Conservation (phyloP, 139 green algal species). For the Chlamydomonas sp. region DNA sequence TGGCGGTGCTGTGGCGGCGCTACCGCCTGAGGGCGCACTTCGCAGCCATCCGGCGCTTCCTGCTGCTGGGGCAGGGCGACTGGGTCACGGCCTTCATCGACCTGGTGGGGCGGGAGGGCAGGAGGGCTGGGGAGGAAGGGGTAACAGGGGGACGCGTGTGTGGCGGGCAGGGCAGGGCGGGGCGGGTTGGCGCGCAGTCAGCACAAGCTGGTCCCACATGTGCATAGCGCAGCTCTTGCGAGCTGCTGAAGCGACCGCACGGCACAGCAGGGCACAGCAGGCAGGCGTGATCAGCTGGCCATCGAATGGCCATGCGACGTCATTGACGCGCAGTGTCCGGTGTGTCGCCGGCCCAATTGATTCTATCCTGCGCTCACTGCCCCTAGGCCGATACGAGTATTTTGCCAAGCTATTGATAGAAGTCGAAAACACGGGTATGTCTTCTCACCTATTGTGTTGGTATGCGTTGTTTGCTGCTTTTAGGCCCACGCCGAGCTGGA, state of each 20-base stretch:
- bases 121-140: neutral
- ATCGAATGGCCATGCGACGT: too few species aligned
- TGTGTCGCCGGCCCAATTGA: neutral
- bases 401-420: too few species aligned
- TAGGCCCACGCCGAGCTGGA: slow-evolving; percentile 61
- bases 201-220: neutral
- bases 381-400: neutral
- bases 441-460: neutral
- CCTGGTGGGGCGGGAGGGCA: slow-evolving; percentile 31
- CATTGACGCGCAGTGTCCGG: neutral
- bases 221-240: neutral
- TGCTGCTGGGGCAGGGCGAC: slow-evolving; percentile 94
- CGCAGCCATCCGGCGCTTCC: slow-evolving; percentile 85
- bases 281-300: too few species aligned
- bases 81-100: slow-evolving; percentile 65
- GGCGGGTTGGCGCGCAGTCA: neutral
- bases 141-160: neutral
- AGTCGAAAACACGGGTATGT: too few species aligned
- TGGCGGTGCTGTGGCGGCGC: slow-evolving; percentile 76
- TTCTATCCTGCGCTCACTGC: neutral
- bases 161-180: neutral
- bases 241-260: too few species aligned
- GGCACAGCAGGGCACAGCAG: too few species aligned
- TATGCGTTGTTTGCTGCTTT: neutral
- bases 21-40: slow-evolving; percentile 83